Base-by-base conservation (phyloP, 805 yeast genomes). In the Lipomyces japonicus region DNA sequence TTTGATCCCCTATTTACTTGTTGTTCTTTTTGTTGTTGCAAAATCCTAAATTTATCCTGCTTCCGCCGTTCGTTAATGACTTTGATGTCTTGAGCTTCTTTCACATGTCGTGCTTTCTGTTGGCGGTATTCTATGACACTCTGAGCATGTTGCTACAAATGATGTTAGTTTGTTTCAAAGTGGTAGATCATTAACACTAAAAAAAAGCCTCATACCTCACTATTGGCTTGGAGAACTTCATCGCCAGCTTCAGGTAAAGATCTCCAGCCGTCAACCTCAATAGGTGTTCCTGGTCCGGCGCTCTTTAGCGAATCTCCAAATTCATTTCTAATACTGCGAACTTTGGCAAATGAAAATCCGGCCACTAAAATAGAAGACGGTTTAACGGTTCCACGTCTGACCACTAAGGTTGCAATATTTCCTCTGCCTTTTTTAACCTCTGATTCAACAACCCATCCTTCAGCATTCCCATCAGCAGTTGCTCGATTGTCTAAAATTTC, bases 181-280 rank as follows among this genome's bases (percentile, higher is more conserved):
- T 24, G 42, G 18, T n/a, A 28, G 24, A 14, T 32, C 37, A 2
- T 28, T 19, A 6, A 28, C 19, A 22, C 16, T 24, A 16, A 32
- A 23, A 14, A 19, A 28, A 16, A 31, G n/a, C 9, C 5, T 22
- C 42, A 14, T 41, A 78, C 72, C 64, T 90, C 97, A 61, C 69
- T 79, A 54, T 78, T 77, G 10, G 93, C 95, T 64, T 88, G 84
- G 3, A 91, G 64, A 1, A 86, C 80, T 56, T 79, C 79, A 55
- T 88, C 96, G 7, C 98, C 98, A 9, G 95, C 93, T 45, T 79
- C 86, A 0, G 97, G 97, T 32, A 90, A 69, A 31, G 81, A 90
- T 64, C 85, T 89, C 98, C 98, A 93, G 0, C 98, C 98, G 65
- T 86, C 76, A 5, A 93, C 74, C 61, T 88, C 95, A 1, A 87